Evolutionary conservation across 1,284 basidiomycete species (phyloP), one percentile per base, ranked within the genome.

Genomic region (Thecaphora thlaspeos): DNA sequence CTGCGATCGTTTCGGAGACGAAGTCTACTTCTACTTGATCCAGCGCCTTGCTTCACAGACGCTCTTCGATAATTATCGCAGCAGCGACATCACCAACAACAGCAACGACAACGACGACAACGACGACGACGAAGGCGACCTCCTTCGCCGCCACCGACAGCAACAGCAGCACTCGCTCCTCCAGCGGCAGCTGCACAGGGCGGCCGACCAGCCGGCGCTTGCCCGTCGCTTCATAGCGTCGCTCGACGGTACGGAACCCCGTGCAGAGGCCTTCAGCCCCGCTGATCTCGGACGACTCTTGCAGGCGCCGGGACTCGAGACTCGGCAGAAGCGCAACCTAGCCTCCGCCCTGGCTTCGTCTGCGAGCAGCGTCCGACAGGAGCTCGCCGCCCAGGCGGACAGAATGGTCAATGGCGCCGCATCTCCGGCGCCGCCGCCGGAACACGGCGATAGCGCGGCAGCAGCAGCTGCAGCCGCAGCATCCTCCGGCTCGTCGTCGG

Each of bases 251-350:
- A 7, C 23, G 4, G n/a, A 46, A 19, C 32, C 32, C 12, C 28
- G 21, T 36, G 7, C 21, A 3, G 9, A 46, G 15, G 18, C 19
- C 17, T 17, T 37, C 34, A 15, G 11, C 39, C 8, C 22, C 22
- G 19, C n/a, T 15, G 14, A 46, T 8, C 28, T 37, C 21, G 43
- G 28, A 22, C 15, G 17, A 9, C 43, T 22, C 15, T 18, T 47
- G 5, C n/a, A 22, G 10, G 21, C 15, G 17, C 19, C 34, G 22
- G 37, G 46, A 47, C 34, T 47, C 46, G 46, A 47, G 46, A 18
- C 46, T 37, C 36, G n/a, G 11, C 19, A 18, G 11, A 39, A 17
- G 36, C 46, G 26, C 34, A 22, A 9, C 17, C 91, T 94, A 78
- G 73, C 89, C 84, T 39, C 46, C 48, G 62, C 53, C n/a, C n/a